Evolutionary conservation across 1,284 basidiomycete genomes (phyloP).

Genomic region (Ustilago sp.): DNA sequence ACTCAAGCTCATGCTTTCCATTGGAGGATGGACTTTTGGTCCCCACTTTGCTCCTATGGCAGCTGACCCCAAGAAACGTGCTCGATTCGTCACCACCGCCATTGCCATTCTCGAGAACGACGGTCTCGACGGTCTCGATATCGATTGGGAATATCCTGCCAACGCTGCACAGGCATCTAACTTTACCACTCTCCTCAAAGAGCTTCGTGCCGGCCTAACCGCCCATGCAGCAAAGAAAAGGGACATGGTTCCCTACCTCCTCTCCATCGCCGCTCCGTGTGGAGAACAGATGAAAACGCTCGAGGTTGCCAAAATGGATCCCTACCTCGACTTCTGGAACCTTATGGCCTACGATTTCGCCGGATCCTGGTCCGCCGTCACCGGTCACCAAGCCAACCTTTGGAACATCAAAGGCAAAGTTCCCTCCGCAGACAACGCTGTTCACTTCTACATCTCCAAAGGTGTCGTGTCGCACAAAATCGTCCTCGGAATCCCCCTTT

Average conservation of each 20-base stretch:
- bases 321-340: slow-evolving; percentile 83
- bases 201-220: slow-evolving; percentile 79
- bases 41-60: slow-evolving; percentile 67
- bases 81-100: slow-evolving; percentile 79
- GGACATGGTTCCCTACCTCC: slow-evolving; percentile 75
- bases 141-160: slow-evolving; percentile 87
- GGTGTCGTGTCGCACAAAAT: slow-evolving; percentile 82
- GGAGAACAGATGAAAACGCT: slow-evolving; percentile 79
- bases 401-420: slow-evolving; percentile 72
- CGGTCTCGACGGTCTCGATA: slow-evolving; percentile 81
- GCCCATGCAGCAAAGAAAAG: slow-evolving; percentile 74
- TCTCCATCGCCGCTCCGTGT: slow-evolving; percentile 84
- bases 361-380: slow-evolving; percentile 75
- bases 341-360: slow-evolving; percentile 78
- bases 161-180: slow-evolving; percentile 79
- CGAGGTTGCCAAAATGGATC: slow-evolving; percentile 79
- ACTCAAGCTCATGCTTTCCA: slow-evolving; percentile 69
- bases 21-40: slow-evolving; percentile 70
- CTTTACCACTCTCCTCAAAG: slow-evolving; percentile 79
- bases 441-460: slow-evolving; percentile 76
- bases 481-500: slow-evolving; percentile 75
- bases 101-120: slow-evolving; percentile 84
- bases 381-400: slow-evolving; percentile 84
- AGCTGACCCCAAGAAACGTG: slow-evolving; percentile 70
- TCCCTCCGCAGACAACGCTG: slow-evolving; percentile 76